phyloP scores from a whole-genome alignment of 805 yeast species.

The Wickerhamomyces bovis region DNA sequence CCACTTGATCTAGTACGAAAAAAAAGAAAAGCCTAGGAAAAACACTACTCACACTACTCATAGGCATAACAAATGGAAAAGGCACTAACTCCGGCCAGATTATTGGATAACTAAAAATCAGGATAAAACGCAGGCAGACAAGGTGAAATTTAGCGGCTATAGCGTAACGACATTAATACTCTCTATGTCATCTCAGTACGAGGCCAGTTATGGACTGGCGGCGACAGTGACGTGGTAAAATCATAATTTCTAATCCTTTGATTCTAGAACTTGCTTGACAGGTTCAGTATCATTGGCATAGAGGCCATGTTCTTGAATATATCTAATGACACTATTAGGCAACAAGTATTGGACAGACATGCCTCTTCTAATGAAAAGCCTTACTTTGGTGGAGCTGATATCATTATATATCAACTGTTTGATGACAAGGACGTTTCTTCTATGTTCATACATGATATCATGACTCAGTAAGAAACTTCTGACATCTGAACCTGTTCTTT shows the following conservation, averaged over 20 bases:
- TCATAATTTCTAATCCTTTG: conserved; percentile 25
- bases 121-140: no score
- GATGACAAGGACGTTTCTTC: conserved; percentile 87
- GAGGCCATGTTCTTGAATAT: conserved; percentile 86
- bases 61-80: no score
- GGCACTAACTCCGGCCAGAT: no score
- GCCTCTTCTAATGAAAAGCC: conserved; percentile 86
- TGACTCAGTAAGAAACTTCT: conserved; percentile 86
- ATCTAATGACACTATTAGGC: conserved; percentile 91
- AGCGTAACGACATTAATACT: no score
- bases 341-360: conserved; percentile 94
- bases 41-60: no score
- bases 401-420: conserved; percentile 96
- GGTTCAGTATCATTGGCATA: conserved; percentile 88
- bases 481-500: conserved; percentile 94
- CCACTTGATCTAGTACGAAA: no score
- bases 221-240: no score
- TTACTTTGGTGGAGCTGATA: conserved; percentile 89
- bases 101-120: no score
- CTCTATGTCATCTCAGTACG: no score
- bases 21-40: no score
- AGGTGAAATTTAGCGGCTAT: no score
- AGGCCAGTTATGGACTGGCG: no score
- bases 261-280: conserved; percentile 74
- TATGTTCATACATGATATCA: conserved; percentile 95